Percentiles rank a stretch among this genome's conserved stretches.
phyloP scores from a whole-genome alignment of 2,329 filamentous ascomycete genomes.

The Verticillium zaregamsianum region DNA sequence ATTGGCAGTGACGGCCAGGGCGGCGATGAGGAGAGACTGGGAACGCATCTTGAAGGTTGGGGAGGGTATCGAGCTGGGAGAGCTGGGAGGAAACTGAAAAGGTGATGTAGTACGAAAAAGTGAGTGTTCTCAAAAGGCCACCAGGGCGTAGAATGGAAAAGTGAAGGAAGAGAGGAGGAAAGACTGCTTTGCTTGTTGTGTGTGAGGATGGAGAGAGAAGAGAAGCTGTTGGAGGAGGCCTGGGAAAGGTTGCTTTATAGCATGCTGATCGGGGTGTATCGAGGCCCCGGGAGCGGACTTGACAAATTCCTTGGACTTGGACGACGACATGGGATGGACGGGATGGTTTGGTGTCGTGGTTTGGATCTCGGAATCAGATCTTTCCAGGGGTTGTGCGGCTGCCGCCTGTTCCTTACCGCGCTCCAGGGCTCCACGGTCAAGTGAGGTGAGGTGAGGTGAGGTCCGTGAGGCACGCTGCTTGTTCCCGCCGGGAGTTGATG shows the following conservation, averaged over 20 bases:
- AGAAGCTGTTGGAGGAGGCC: background rate
- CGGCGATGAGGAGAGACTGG: constrained; percentile 33
- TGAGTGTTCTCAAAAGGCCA: constrained; percentile 2
- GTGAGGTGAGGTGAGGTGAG: background rate
- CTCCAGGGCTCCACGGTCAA: background rate
- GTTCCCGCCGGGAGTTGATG: background rate
- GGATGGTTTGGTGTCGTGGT: background rate
- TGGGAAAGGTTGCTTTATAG: background rate
- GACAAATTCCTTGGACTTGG: background rate
- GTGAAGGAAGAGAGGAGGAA: background rate
- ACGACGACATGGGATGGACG: background rate
- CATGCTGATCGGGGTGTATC: background rate
- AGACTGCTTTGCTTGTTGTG: constrained; percentile 1
- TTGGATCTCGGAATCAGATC: background rate
- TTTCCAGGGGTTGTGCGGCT: background rate
- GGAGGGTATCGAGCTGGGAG: constrained; percentile 5
- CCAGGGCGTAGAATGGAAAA: constrained; percentile 3
- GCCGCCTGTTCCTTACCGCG: background rate
- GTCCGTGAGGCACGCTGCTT: background rate
- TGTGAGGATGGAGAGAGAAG: constrained; percentile 1
- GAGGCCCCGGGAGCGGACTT: background rate
- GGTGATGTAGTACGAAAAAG: background rate
- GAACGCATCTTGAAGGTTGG: constrained; percentile 13
- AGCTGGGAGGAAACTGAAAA: background rate
- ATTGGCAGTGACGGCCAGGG: constrained; percentile 31